Evolutionary conservation across 164 flowering plant genomes (phyloP).

Genomic region (Taxillus chinensis): DNA sequence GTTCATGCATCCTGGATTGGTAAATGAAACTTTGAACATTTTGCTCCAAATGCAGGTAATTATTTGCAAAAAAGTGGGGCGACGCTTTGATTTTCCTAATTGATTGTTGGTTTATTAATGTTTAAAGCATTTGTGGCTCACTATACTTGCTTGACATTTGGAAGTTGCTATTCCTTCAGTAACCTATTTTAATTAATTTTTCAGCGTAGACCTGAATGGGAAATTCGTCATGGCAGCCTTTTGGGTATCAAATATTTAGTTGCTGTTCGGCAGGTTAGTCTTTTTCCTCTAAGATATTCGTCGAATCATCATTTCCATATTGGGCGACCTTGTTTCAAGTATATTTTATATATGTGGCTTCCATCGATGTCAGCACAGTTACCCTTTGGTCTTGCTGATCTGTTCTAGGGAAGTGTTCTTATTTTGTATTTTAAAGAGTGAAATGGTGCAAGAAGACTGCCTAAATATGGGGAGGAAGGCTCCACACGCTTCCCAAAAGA

Average conservation of each 20-base stretch:
- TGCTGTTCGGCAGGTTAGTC: constrained; percentile 78
- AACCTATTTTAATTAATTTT: constrained; percentile 16
- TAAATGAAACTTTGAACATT: constrained; percentile 65
- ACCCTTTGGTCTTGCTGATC: too few relatives aligned
- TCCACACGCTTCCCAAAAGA: too few relatives aligned
- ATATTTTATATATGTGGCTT: too few relatives aligned
- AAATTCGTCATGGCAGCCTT: constrained; percentile 98
- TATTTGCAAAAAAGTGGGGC: constrained; percentile 5
- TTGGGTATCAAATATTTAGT: constrained; percentile 93
- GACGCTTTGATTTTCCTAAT: constrained; percentile 1
- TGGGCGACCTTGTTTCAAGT: too few relatives aligned
- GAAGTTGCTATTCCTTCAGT: constrained; percentile 1
- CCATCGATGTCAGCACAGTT: too few relatives aligned
- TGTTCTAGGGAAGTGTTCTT: too few relatives aligned
- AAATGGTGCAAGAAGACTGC: too few relatives aligned
- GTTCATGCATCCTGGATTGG: constrained; percentile 81
- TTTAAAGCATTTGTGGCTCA: too few relatives aligned
- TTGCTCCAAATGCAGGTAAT: constrained; percentile 95
- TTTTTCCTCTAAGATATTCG: background rate
- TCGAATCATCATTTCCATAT: too few relatives aligned
- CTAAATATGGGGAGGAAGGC: too few relatives aligned
- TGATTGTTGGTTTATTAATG: background rate
- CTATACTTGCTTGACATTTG: background rate
- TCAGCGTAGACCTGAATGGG: constrained; percentile 97
- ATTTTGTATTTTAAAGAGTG: too few relatives aligned